Evolutionary conservation across 2,329 filamentous ascomycete species (phyloP).

Genomic region (Cadophora gregata): DNA sequence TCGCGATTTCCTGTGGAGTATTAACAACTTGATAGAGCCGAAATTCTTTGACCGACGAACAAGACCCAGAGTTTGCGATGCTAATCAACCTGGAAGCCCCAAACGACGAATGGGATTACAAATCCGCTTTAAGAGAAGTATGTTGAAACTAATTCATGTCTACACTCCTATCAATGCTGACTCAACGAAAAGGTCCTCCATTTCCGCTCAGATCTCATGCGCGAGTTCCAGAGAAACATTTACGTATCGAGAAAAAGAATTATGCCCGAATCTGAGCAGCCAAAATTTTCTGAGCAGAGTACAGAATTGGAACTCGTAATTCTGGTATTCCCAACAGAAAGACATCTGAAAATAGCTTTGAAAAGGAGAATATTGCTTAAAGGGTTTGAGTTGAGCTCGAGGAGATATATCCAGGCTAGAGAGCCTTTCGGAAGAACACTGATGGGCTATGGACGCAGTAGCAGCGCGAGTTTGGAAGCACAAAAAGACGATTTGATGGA

Average conservation of each 20-base stretch:
- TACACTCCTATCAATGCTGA: neutral
- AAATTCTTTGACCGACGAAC: conserved; percentile 3
- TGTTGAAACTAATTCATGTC: neutral
- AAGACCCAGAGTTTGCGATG: neutral
- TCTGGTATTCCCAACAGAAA: neutral
- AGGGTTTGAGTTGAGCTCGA: neutral
- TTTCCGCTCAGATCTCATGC: neutral
- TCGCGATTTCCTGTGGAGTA: neutral
- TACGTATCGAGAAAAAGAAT: neutral
- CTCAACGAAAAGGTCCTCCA: neutral
- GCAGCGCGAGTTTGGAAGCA: neutral
- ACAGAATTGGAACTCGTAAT: neutral
- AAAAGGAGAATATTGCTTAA: neutral
- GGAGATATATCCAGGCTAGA: conserved; percentile 2
- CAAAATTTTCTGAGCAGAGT: neutral
- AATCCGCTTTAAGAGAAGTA: neutral
- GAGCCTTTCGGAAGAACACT: neutral
- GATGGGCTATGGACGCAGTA: neutral
- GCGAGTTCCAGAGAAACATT: neutral
- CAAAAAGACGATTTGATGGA: neutral
- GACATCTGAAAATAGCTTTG: conserved; percentile 1
- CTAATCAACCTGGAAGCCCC: neutral
- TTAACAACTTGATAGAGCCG: neutral
- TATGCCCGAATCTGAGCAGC: neutral
- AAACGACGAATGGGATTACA: neutral